Conservation (phyloP, 2,329 filamentous ascomycete genomes). For the Diplocarpon rosae region DNA sequence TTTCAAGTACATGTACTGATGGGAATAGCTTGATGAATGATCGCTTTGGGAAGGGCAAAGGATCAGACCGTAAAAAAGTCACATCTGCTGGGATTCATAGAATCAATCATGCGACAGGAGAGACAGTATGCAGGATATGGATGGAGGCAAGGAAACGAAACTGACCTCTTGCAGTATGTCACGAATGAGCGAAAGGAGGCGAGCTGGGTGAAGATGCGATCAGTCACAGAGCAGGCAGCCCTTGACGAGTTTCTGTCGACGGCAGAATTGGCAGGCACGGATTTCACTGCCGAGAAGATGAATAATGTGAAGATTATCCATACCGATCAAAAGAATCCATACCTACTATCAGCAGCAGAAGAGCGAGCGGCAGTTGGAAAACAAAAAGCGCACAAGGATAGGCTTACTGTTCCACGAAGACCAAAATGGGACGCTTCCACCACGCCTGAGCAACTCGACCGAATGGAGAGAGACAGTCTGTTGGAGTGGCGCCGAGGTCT, state of each 20-base stretch:
- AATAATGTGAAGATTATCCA: slow-evolving; percentile 99
- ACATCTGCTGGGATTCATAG: slow-evolving; percentile 43
- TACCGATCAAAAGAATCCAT: slow-evolving; percentile 90
- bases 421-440: slow-evolving; percentile 82
- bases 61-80: slow-evolving; percentile 66
- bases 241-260: slow-evolving; percentile 95
- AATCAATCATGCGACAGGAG: slow-evolving; percentile 69
- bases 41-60: slow-evolving; percentile 89
- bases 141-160: neutral
- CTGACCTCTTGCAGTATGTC: slow-evolving; percentile 52
- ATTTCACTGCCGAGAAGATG: slow-evolving; percentile 98
- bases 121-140: slow-evolving; percentile 41
- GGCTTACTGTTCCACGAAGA: slow-evolving; percentile 79
- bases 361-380: slow-evolving; percentile 69
- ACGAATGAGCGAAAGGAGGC: slow-evolving; percentile 86
- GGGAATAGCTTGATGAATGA: slow-evolving; percentile 81
- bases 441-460: slow-evolving; percentile 71
- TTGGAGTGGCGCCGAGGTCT: slow-evolving; percentile 82
- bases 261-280: slow-evolving; percentile 92
- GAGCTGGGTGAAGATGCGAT: slow-evolving; percentile 98
- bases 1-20: slow-evolving; percentile 2
- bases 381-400: slow-evolving; percentile 67
- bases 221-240: slow-evolving; percentile 90
- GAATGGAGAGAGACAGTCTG: slow-evolving; percentile 67
- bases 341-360: slow-evolving; percentile 73